Evolutionary conservation across 2,329 filamentous ascomycete species (phyloP), one percentile per base, ranked within the genome.

Genomic region (Trichoderma harzianum): DNA sequence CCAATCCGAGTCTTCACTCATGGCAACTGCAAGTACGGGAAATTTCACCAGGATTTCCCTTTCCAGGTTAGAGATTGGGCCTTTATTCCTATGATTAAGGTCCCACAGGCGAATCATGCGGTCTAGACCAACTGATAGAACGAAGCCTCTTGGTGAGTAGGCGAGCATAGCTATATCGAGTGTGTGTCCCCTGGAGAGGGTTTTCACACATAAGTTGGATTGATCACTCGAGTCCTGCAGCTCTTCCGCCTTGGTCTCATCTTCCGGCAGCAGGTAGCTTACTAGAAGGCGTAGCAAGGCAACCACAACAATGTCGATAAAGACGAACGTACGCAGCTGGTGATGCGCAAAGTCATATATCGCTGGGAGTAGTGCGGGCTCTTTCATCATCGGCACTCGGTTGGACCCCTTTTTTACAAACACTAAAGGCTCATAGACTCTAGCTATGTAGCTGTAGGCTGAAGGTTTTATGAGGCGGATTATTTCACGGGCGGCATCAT

Each of bases 401-500:
- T 93, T 87, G 3, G 92, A 89, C 11, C 88, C 89, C 73, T 90
- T 89, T 11, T 91, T 81, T 5, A 95, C 91, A 73, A 95, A 91
- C 3, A 94, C 86, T 4, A 94, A 82, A 1, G 93, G 93, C 53
- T 94, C 90, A 77, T 92, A 93, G 1, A 95, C 91, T 58, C 88
- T 87, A 26, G 93, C 92, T 21, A 93, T 84, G 78, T 94, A 93
- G 79, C 89, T 92, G 77, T 92, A 87, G 1, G 90, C 88, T 69
- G 86, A 84, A 7, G 92, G 92, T 74, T 93, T 94, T 76, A 94
- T 87, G 36, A 92, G 87, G n/a, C 89, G 86, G 78, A 95, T 93
- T 18, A 95, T 87, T 77, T 95, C 93, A 47, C 87, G 88, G 3
- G 92, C 92, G 1, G 92, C 94, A 77, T 93, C 91, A 76, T 94